These are phyloP conservation scores for Aureobasidium namibiae DNA, from an alignment of 2,329 filamentous ascomycete genomes.

Conservation along the genomic window DNA sequence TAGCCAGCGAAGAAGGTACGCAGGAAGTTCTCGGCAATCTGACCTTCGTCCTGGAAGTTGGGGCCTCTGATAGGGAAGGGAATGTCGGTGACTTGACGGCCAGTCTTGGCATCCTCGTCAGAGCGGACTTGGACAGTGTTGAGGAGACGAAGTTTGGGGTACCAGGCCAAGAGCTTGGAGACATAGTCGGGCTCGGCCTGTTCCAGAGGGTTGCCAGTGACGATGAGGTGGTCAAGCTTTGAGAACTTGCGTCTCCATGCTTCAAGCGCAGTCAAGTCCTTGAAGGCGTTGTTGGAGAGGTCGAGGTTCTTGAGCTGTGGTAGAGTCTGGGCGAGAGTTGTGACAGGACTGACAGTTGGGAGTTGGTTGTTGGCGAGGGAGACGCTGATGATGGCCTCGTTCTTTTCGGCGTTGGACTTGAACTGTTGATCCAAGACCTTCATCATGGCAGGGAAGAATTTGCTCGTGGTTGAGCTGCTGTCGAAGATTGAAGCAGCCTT, in stretches of 20 bases:
- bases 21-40: constrained; percentile 69
- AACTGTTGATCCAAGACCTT: constrained; percentile 73
- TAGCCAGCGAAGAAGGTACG: constrained; percentile 65
- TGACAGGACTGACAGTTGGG: constrained; percentile 62
- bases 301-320: constrained; percentile 84
- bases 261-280: constrained; percentile 57
- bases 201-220: constrained; percentile 66
- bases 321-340: constrained; percentile 67
- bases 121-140: constrained; percentile 69
- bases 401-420: constrained; percentile 61
- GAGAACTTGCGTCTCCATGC: constrained; percentile 74
- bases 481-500: constrained; percentile 68
- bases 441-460: constrained; percentile 91
- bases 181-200: constrained; percentile 45
- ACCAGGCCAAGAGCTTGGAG: constrained; percentile 68
- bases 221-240: constrained; percentile 69
- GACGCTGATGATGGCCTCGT: constrained; percentile 72
- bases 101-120: constrained; percentile 57
- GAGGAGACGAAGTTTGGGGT: constrained; percentile 68
- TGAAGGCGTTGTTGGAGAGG: constrained; percentile 74
- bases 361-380: constrained; percentile 76
- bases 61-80: constrained; percentile 56
- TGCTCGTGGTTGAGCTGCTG: constrained; percentile 61
- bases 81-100: constrained; percentile 42
- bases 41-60: constrained; percentile 64